phyloP scores from a whole-genome alignment of 768 basidiomycete species.

The Lepiota subincarnata region DNA sequence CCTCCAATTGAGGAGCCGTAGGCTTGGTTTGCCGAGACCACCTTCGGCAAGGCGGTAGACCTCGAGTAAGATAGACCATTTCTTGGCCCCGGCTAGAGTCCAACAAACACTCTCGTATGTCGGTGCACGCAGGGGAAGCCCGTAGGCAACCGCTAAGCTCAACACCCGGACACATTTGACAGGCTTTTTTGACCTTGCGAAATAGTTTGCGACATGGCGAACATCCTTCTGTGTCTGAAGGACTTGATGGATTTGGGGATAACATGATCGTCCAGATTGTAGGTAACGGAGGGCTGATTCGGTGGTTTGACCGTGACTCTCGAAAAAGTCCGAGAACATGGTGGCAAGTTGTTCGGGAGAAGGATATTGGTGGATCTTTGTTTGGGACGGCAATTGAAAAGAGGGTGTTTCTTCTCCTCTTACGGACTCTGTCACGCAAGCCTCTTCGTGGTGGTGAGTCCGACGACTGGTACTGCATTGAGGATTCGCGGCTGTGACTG shows the following conservation, averaged over 20 bases:
- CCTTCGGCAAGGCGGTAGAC: conserved; percentile 42
- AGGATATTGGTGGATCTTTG: neutral
- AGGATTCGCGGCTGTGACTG: neutral
- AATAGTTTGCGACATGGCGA: conserved; percentile 83
- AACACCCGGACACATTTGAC: conserved; percentile 5
- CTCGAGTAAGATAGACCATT: conserved; percentile 49
- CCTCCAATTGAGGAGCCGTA: conserved; percentile 68
- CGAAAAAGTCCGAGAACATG: neutral
- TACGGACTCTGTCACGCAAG: neutral
- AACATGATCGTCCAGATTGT: neutral
- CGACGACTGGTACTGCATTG: neutral
- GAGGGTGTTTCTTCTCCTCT: neutral
- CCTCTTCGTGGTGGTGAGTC: neutral
- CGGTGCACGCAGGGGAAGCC: neutral
- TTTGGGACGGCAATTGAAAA: neutral
- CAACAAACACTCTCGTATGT: conserved; percentile 9
- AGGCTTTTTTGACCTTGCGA: conserved; percentile 24
- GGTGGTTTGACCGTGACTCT: conserved; percentile 5
- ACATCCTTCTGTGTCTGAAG: conserved; percentile 74
- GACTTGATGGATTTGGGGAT: neutral
- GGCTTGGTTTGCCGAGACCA: conserved; percentile 45
- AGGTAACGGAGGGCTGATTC: conserved; percentile 3
- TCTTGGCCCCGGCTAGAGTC: conserved; percentile 35
- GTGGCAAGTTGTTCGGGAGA: conserved; percentile 4
- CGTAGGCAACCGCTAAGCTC: conserved; percentile 5